phyloP scores from a whole-genome alignment of 345 rosid species.

The Limnanthes douglasii region DNA sequence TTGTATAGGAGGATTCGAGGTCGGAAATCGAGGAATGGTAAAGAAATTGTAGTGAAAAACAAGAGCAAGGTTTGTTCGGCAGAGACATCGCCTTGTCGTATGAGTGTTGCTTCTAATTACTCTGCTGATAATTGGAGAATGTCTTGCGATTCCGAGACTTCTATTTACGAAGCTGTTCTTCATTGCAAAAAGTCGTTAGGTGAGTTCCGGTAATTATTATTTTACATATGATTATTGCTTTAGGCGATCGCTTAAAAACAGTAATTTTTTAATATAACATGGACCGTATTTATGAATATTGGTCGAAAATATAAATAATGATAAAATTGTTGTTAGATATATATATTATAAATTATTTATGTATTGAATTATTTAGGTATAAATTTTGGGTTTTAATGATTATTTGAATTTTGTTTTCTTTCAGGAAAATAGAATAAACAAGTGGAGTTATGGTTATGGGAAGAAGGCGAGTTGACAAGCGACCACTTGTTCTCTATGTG shows the following conservation, averaged over 20 bases:
- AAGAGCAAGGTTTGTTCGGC: conserved; percentile 34
- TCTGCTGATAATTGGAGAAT: conserved; percentile 50
- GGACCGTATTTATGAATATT: no score
- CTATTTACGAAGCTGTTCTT: conserved; percentile 87
- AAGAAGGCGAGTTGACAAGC: no score
- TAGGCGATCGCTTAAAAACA: no score
- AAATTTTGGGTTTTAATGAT: conserved; percentile 10
- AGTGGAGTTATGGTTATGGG: no score
- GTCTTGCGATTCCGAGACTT: conserved; percentile 82
- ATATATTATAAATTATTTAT: no score
- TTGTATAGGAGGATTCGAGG: conserved; percentile 38
- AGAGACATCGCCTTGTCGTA: conserved; percentile 48
- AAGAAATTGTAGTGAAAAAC: conserved; percentile 10
- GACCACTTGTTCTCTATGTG: no score
- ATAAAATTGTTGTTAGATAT: no score
- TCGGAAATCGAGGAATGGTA: conserved; percentile 12
- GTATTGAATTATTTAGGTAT: no score
- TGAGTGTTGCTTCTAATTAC: conserved; percentile 35
- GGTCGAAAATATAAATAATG: no score
- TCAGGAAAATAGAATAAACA: conserved; percentile 25
- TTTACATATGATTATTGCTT: no score
- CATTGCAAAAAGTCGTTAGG: conserved; percentile 93
- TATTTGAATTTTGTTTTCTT: conserved; percentile 3
- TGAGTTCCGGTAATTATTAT: no score
- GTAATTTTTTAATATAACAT: no score